These are phyloP conservation scores for Psilocybe subaeruginosa DNA, from an alignment of 768 basidiomycete genomes.

Conservation along the genomic window DNA sequence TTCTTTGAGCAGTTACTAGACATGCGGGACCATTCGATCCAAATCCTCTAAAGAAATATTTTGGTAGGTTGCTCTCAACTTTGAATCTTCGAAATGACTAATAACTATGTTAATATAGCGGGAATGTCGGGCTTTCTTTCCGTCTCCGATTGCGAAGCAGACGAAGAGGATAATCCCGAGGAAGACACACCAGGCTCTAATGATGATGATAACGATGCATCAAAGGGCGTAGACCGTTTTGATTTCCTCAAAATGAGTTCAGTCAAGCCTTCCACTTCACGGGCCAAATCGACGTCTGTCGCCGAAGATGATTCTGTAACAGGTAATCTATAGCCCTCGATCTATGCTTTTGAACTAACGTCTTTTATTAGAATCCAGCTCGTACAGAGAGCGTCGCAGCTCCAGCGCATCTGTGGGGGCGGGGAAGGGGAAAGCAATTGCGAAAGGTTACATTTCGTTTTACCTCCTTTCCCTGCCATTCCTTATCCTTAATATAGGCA, in stretches of 20 bases:
- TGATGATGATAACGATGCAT: neutral
- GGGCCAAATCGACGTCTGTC: neutral
- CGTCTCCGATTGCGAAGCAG: slow-evolving; percentile 14
- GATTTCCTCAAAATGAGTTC: neutral
- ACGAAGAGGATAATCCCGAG: slow-evolving; percentile 19
- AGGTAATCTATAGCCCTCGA: slow-evolving; percentile 12
- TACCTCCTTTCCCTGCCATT: too few species aligned
- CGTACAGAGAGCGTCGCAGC: too few species aligned
- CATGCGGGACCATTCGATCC: slow-evolving; percentile 13
- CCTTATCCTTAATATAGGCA: too few species aligned
- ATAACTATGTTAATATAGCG: too few species aligned
- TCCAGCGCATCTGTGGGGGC: too few species aligned
- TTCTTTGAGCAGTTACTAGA: neutral
- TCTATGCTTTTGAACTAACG: neutral
- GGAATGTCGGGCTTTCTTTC: too few species aligned
- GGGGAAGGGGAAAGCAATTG: too few species aligned
- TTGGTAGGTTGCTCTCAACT: slow-evolving; percentile 37
- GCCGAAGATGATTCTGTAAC: slow-evolving; percentile 28
- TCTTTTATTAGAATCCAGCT: neutral
- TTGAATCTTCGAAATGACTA: neutral
- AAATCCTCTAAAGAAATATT: slow-evolving; percentile 54
- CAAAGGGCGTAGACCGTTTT: neutral
- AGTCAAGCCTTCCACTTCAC: too few species aligned
- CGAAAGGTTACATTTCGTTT: too few species aligned
- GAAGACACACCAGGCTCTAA: slow-evolving; percentile 16